Base-by-base conservation (phyloP, 345 rosid genomes). In the Erucastrum elatum region DNA sequence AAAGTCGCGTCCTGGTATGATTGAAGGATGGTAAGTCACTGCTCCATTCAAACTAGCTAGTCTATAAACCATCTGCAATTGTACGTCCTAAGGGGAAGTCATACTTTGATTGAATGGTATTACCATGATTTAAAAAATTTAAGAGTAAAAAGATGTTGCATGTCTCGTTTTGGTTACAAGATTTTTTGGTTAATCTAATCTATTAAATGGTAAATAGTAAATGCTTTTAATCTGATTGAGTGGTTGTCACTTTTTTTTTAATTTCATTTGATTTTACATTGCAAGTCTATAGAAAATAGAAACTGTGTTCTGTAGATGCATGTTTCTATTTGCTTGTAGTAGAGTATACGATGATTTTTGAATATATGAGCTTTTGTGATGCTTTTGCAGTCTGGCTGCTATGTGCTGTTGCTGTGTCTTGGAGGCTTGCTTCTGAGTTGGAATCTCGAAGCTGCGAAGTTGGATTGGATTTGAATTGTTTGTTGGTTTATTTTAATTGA, bases 1-100 rank as follows among this genome's bases (percentile, higher is more conserved):
- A 46, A 4, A 70, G 13, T 55, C 66, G 76, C 0, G 34, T 66
- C 66, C 72, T 21, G 93, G 98, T 51, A 44, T 75, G 55, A 0
- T 93, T 30, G 97, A 91, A 87, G 96, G 93, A 76, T 91, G 96
- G 98, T 93, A 82, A 41, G 87, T 51, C 6, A 1, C 15, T 58
- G n/a, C 51, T 31, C 64, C 33, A 59, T 25, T 51, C 56, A 51
- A 51, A n/a, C 21, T n/a, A 5, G 6, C 21, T 21, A 21, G 21
- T 21, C 21, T 51, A 6, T 59, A 51, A 16, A 39, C 8, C 26
- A 60, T 60, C 5, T 60, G 4, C 33, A 59, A 25, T 27, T 10
- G 7, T 60, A 9, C 2, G 17, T 39, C 16, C 10, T 13, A 27
- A 1, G 26, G 6, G 17, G 8, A 53, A 53, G 2, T 53, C 60